phyloP scores from a whole-genome alignment of 179 eudicot genomes.

The Vitellaria paradoxa region DNA sequence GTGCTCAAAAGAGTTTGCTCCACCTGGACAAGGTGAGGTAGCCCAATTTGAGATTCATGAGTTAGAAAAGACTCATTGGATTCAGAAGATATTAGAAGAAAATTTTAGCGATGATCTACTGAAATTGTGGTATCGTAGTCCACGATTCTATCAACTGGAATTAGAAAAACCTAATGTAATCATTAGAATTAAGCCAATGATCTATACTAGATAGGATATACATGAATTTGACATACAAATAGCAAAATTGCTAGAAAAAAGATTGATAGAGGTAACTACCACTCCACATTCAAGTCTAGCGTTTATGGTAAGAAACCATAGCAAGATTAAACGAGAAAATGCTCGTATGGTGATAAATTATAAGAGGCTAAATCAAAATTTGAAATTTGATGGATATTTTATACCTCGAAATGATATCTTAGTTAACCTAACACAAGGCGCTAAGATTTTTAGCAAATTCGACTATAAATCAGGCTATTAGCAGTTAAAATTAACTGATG shows the following conservation, averaged over 20 bases:
- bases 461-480: background rate
- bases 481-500: background rate
- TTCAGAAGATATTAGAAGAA: background rate
- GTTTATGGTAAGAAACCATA: background rate
- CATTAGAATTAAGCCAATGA: background rate
- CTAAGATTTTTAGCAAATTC: background rate
- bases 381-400: background rate
- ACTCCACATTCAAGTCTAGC: background rate
- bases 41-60: background rate
- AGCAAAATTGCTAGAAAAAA: background rate
- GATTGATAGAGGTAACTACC: background rate
- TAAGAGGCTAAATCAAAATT: background rate
- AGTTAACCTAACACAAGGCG: background rate
- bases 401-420: background rate
- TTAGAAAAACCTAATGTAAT: background rate
- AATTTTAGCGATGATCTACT: background rate
- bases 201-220: background rate
- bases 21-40: background rate
- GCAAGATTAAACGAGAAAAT: background rate
- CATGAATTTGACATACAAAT: background rate
- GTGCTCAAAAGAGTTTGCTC: background rate
- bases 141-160: background rate
- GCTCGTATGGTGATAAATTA: background rate
- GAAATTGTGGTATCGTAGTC: background rate
- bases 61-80: background rate